These are phyloP conservation scores for Paracoccidioides lutzii DNA, from an alignment of 2,329 filamentous ascomycete species.

Conservation along the genomic window DNA sequence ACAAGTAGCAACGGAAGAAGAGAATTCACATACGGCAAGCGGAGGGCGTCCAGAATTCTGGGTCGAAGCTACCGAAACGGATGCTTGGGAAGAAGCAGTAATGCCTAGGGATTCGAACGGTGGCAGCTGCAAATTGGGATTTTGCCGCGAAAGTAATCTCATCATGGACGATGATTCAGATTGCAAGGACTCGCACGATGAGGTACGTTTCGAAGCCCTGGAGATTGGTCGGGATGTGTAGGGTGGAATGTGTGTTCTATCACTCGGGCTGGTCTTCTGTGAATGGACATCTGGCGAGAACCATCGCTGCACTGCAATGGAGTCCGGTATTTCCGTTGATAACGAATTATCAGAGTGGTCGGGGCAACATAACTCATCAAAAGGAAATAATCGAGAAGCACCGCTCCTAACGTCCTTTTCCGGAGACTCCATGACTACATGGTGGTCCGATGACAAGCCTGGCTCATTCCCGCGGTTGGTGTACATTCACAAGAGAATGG, in stretches of 20 bases:
- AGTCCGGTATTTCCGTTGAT: not conserved
- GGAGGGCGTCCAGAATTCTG: not conserved
- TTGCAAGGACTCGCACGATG: constrained; percentile 6
- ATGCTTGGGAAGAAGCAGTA: constrained; percentile 25
- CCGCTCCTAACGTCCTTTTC: not conserved
- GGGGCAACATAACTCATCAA: not conserved
- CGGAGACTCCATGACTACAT: not conserved
- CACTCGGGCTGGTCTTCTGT: not conserved
- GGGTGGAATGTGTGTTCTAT: constrained; percentile 1
- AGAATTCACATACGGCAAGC: not conserved
- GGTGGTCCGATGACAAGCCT: not conserved
- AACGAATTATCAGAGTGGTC: not conserved
- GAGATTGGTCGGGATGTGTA: constrained; percentile 1
- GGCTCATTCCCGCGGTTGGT: not conserved
- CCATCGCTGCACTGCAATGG: not conserved
- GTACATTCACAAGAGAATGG: not conserved
- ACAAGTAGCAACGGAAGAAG: not conserved
- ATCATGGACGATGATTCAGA: constrained; percentile 24
- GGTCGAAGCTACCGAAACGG: not conserved
- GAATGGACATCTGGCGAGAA: not conserved
- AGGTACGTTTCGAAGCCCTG: constrained; percentile 6
- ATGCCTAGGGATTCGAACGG: constrained; percentile 43
- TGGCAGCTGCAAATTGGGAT: constrained; percentile 36
- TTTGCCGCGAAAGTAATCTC: constrained; percentile 25
- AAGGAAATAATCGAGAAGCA: not conserved